These are phyloP conservation scores for Lactuca sativa DNA, from an alignment of 129 eudicot species.

Conservation along the genomic window DNA sequence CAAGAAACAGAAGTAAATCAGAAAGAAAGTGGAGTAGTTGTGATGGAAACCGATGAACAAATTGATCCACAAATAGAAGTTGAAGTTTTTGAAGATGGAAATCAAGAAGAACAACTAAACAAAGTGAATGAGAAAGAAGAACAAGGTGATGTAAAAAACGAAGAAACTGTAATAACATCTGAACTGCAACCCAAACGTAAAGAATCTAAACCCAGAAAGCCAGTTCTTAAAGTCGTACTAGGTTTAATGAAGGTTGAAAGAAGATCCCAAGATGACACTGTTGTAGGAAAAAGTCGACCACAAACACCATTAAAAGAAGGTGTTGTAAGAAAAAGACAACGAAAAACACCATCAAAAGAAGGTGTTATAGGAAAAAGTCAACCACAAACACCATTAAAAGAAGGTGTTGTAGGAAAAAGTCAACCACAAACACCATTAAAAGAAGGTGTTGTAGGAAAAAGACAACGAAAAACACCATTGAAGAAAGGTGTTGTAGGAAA, in stretches of 20 bases:
- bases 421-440: too few species aligned
- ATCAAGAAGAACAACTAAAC: background rate
- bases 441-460: too few species aligned
- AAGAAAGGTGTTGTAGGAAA: too few species aligned
- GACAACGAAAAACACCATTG: too few species aligned
- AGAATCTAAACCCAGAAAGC: slow-evolving; percentile 10
- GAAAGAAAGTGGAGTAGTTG: slow-evolving; percentile 1
- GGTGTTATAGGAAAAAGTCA: too few species aligned
- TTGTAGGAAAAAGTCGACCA: background rate
- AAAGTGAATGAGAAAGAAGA: slow-evolving; percentile 15
- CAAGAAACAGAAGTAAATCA: slow-evolving; percentile 21
- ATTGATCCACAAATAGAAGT: background rate
- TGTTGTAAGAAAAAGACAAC: too few species aligned
- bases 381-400: too few species aligned
- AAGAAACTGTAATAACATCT: slow-evolving; percentile 17
- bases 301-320: too few species aligned
- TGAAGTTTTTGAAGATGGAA: slow-evolving; percentile 18
- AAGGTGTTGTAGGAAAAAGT: too few species aligned
- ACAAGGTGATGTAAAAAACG: slow-evolving; percentile 5
- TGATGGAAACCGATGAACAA: background rate
- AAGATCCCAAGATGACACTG: background rate
- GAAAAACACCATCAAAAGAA: too few species aligned
- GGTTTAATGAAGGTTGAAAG: background rate
- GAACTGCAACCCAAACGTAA: slow-evolving; percentile 13
- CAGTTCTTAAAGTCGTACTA: background rate